Base-by-base conservation (phyloP, 2,329 filamentous ascomycete species). In the Exophiala calicioides region DNA sequence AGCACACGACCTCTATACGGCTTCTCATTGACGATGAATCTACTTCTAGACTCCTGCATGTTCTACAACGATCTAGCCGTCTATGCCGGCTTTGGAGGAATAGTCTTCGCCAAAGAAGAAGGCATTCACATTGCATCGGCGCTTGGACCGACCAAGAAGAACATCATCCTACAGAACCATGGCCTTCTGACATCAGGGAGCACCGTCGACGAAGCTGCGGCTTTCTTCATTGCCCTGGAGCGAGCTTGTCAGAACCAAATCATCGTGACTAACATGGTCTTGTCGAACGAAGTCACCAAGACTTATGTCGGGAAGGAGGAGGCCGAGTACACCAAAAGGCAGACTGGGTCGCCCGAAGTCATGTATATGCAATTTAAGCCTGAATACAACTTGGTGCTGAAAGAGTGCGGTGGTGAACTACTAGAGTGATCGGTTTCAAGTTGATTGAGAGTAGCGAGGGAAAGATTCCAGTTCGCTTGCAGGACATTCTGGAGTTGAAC, bases 341-440 rank as follows among this genome's bases (percentile, higher is more conserved):
- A 75, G 78, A 0, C 71, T 88, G 4, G 85, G 85, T 0, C 77
- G 71, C 0, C 72, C 76, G 15, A 60, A 63, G 27, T 81, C 79
- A 1, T 85, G 85, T 0, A 88, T 78, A 74, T 89, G 89, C 61
- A 81, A 76, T 58, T 81, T 4, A 83, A 82, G 69, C 84, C 85
- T 10, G 58, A 84, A 53, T 89, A 88, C 67, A 84, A 88, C 67
- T 66, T 87, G 31, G 78, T 85, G 47, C 77, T 84, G 59, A 76
- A 76, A 61, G 79, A 84, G 67, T 79, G 75, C 1, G 68, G 68
- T 16, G 78, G 77, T 1, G 75, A 76, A 4, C 81, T 81, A 37
- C 59, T 81, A 50, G 37, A 32, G 7, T 50, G 13, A 33, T n/a
- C n/a, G n/a, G n/a, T n/a, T n/a, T n/a, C n/a, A n/a, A n/a, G n/a